phyloP scores from a whole-genome alignment of 352 stramenopile genomes.

The Phytophthora uliginosa region DNA sequence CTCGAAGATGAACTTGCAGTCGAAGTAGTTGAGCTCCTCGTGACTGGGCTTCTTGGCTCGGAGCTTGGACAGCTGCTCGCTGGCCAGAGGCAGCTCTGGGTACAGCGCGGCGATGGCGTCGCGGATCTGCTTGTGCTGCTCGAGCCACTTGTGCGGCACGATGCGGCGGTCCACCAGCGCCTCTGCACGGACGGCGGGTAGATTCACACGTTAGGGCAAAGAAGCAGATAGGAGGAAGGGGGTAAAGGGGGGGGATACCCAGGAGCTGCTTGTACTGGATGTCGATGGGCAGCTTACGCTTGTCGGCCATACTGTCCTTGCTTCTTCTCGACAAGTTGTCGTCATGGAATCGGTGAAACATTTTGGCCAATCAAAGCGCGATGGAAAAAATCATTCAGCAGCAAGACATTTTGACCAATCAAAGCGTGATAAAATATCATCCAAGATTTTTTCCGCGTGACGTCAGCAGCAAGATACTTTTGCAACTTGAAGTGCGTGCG shows the following conservation, averaged over 20 bases:
- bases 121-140: slow-evolving; percentile 73
- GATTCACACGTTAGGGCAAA: not conserved
- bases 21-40: slow-evolving; percentile 80
- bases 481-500: slow-evolving; percentile 18
- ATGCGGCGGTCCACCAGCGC: slow-evolving; percentile 77
- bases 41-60: slow-evolving; percentile 53
- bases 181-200: slow-evolving; percentile 40
- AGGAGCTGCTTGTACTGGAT: slow-evolving; percentile 86
- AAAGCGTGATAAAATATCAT: slow-evolving; percentile 2
- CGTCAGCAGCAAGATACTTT: slow-evolving; percentile 30
- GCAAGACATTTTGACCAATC: slow-evolving; percentile 31
- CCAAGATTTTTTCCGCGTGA: slow-evolving; percentile 1
- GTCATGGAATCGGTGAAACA: not conserved
- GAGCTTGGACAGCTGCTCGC: slow-evolving; percentile 59
- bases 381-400: not conserved
- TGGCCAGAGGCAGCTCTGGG: slow-evolving; percentile 53
- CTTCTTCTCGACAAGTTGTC: not conserved
- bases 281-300: slow-evolving; percentile 77
- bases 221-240: not conserved
- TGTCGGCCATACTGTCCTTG: slow-evolving; percentile 56
- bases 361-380: slow-evolving; percentile 27
- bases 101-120: slow-evolving; percentile 68
- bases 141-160: slow-evolving; percentile 76
- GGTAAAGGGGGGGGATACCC: slow-evolving; percentile 35
- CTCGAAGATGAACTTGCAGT: slow-evolving; percentile 77